Evolutionary conservation across 768 basidiomycete genomes (phyloP), one percentile per base, ranked within the genome.

Genomic region (Hebeloma cylindrosporum): DNA sequence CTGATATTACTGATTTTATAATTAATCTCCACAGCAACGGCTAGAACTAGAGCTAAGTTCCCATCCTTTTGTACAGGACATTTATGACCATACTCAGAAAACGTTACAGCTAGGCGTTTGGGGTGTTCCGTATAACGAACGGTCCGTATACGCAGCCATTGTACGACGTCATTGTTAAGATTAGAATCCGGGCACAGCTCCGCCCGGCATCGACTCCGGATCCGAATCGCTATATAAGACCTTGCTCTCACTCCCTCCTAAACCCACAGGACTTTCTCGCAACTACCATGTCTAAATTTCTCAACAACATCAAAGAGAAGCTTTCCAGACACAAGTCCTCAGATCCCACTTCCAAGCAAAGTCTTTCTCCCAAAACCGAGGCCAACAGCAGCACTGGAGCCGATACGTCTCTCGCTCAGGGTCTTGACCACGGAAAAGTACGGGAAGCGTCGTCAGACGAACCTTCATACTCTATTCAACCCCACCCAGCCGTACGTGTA

Each of bases 401-500:
- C 45, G 32, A 47, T 47, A 52, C 28, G 7, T 8, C 33, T 17
- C 14, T 26, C 8, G 6, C 28, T n/a, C 31, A 33, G 26, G 4
- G 13, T 8, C 16, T 30, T 25, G 14, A 47, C 16, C 26, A 42
- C 18, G n/a, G 2, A 35, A 43, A 42, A 21, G 35, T 30, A 26
- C 30, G 43, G 23, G 35, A 38, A 5, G 21, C 9, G 7, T 14
- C 37, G 17, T 42, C 47, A 5, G 35, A 40, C n/a, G 74, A 79
- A 53, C 73, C 66, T 37, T 57, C 52, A 1, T 82, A 74, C 61
- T 64, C 62, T 36, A 83, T 78, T 55, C 70, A 74, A 45, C 83
- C 83, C 16, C 80, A 83, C 57, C 83, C 82, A 37, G 81, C 82
- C 53, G 80, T 81, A 54, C 26, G 55, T 50, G 33, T 43, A 29